Evolutionary conservation across 2,329 filamentous ascomycete genomes (phyloP), one percentile per base, ranked within the genome.

Genomic region (Penicillium sumatraense): DNA sequence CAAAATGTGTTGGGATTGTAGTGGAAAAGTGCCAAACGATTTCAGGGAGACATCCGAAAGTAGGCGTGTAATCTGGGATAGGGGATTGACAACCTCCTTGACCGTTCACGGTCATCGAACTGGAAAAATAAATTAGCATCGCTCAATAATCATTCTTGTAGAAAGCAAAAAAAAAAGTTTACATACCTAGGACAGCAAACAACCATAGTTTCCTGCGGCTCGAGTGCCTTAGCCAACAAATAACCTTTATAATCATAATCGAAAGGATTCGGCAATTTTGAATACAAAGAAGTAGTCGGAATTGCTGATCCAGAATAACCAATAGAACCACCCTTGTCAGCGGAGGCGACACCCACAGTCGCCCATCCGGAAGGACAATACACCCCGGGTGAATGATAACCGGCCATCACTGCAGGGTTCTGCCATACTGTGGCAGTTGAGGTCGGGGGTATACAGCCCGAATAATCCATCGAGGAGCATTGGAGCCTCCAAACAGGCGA

Each of bases 301-400:
- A 38, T 13, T 14, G 31, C 31, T 7, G 27, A 35, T 5, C 35
- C 35, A 38, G 35, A 38, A 13, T 4, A 31, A 16, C 20, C 48
- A 3, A 51, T 6, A 1, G 50, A 26, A 4, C 16, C n/a, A 11
- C 41, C 27, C 9, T 13, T 41, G 21, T 51, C 41, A 3, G 46
- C 50, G 11, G 51, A 16, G 3, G 51, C 54, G 2, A 47, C 6
- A 8, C 54, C 54, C 8, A 48, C 26, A 5, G 46, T 54, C 5
- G 20, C 26, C 54, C 54, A 57, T 33, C 47, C 54, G 3, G 51
- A 54, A 5, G 54, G 54, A 9, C 50, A 57, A 42, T 48, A 16
- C 4, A 59, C 7, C 3, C 57, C 57, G 2, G 57, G 57, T 1
- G 57, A 59, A 45, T 54, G 53, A 36, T 57, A 59, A 8, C 40